Evolutionary conservation across 306 rosid species (phyloP), one percentile per base, ranked within the genome.

Genomic region (Canavalia gladiata): DNA sequence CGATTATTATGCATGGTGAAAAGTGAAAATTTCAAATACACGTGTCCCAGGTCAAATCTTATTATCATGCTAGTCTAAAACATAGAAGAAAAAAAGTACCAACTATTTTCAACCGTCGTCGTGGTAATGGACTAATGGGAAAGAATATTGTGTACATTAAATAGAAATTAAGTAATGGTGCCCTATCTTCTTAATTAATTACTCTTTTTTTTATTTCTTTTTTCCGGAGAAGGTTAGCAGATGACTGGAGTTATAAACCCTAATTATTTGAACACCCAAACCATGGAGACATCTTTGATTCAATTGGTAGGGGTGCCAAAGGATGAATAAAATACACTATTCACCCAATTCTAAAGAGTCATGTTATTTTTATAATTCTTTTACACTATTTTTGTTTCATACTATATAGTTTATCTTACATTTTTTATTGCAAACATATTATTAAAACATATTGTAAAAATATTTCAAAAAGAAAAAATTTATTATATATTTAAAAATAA

Each of bases 211-310:
- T 52, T 7, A 4, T 52, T 4, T 1, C 5, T n/a, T 52, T 7
- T 8, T 52, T 4, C 0, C 5, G 8, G 13, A 3, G 0, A 29
- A 51, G 10, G 2, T 25, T n/a, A 8, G n/a, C 10, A 35, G 28
- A 25, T 72, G 51, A 18, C 13, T 51, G 3, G 28, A 34, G 34
- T 72, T 54, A 8, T 1, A 54, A 9, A 2, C 52, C 29, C 42
- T 9, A 11, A 55, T 1, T 8, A 9, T 45, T 57, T 43, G 4
- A 70, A 49, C 8, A 25, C n/a, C 37, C 7, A 68, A 25, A 45
- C 2, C 9, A 45, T 68, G 59, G 59, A 31, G 75, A 52, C 68
- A 25, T 73, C 39, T 55, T 57, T 57, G 41, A 74, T 76, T 59
- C 8, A 7, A 49, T 76, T 62, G 47, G 41, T 2, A 6, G 46